phyloP scores from a whole-genome alignment of 2,329 filamentous ascomycete genomes.

The Sporothrix luriei region DNA sequence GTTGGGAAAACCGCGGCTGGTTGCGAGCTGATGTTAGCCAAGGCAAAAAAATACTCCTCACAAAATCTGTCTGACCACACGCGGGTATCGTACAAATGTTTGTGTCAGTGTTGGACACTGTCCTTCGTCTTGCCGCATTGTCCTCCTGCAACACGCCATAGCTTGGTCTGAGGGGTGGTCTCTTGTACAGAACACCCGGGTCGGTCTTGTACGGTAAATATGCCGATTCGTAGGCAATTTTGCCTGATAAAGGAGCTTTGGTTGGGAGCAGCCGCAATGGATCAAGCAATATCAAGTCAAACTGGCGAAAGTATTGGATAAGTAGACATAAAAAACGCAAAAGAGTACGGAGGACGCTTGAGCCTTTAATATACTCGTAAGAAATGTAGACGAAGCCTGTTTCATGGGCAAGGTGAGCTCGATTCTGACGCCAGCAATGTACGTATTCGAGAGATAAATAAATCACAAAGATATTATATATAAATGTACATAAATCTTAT shows the following conservation, averaged over 20 bases:
- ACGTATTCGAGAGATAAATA: background rate
- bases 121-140: background rate
- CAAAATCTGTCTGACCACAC: background rate
- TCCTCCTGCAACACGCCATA: background rate
- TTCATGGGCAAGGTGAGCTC: background rate
- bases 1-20: conserved; percentile 48
- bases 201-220: background rate
- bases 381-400: no score
- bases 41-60: no score
- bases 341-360: background rate
- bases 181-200: no score
- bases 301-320: no score
- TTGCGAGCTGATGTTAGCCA: background rate
- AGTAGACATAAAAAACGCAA: no score
- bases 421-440: background rate
- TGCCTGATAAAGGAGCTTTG: background rate
- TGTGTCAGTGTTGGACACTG: background rate
- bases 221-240: background rate
- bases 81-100: conserved; percentile 1
- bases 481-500: background rate
- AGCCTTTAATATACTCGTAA: background rate
- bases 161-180: background rate
- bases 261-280: background rate
- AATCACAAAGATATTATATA: background rate
- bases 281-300: no score